Conservation (phyloP, 306 rosid species). For the Ammopiptanthus mongolicus region DNA sequence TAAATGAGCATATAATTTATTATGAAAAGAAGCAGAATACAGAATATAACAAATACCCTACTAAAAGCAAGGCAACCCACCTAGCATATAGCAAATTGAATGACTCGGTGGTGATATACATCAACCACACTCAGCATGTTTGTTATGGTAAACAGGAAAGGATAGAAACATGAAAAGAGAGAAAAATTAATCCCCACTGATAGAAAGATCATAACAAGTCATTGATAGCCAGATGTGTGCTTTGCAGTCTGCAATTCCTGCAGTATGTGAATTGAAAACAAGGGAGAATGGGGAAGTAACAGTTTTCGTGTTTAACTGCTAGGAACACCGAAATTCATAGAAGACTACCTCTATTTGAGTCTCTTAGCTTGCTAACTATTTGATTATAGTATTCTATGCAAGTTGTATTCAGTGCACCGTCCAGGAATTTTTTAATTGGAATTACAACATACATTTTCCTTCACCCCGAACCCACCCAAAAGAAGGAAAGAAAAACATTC, state of each 20-base stretch:
- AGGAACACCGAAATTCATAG: not conserved
- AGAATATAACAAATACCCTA: not conserved
- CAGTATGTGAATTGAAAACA: not conserved
- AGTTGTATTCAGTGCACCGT: not conserved
- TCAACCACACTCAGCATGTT: not conserved
- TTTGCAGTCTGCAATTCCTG: not conserved
- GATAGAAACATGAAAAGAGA: not conserved
- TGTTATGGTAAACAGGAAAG: not conserved
- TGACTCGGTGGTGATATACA: not conserved
- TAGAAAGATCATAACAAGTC: not conserved
- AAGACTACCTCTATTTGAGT: not conserved
- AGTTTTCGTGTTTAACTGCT: not conserved
- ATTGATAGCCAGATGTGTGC: not conserved
- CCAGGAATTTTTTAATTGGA: not conserved
- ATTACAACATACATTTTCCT: not conserved
- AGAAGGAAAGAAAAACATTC: not conserved
- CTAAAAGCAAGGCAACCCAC: not conserved
- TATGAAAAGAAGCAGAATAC: not conserved
- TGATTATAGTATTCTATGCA: not conserved
- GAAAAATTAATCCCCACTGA: not conserved
- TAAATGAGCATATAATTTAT: not conserved
- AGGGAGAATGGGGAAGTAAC: not conserved
- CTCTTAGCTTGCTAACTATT: not conserved
- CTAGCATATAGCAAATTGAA: not conserved
- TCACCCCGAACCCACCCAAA: not conserved